Percentiles rank a stretch among this genome's conserved stretches.
phyloP scores from a whole-genome alignment of 176 grass and related monocot species.

The Oryza brachyantha region DNA sequence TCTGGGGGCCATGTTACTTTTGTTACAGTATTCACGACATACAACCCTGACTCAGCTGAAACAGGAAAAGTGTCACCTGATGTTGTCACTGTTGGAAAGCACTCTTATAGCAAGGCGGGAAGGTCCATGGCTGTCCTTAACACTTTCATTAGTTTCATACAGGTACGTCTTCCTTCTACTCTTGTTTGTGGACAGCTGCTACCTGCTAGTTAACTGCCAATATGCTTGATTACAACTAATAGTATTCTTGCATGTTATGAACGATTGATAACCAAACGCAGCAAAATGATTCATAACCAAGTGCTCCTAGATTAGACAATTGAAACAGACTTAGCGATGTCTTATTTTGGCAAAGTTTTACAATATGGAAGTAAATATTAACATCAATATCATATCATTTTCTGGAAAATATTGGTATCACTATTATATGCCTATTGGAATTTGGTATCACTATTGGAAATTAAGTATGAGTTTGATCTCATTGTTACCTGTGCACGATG shows the following conservation, averaged over 20 bases:
- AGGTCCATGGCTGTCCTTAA: constrained; percentile 75
- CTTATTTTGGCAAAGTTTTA: neutral
- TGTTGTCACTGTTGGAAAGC: constrained; percentile 62
- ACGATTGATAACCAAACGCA: constrained; percentile 3
- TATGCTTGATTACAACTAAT: neutral
- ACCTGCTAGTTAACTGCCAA: neutral
- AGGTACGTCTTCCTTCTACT: constrained; percentile 42
- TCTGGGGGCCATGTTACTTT: constrained; percentile 58
- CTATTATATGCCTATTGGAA: too few species aligned
- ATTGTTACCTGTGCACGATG: neutral
- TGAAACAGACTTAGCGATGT: neutral
- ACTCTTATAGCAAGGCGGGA: constrained; percentile 59
- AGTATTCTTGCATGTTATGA: constrained; percentile 11
- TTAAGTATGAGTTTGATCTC: neutral
- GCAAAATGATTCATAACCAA: constrained; percentile 17
- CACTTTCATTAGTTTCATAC: constrained; percentile 68
- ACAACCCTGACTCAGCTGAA: constrained; percentile 39
- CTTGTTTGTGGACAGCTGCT: neutral
- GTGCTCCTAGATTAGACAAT: neutral
- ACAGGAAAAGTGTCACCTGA: constrained; percentile 46
- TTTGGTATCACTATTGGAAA: too few species aligned
- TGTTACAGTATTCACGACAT: constrained; percentile 78
- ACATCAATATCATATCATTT: neutral
- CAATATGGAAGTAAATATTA: neutral
- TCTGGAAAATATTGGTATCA: too few species aligned